Evolutionary conservation across 805 yeast genomes (phyloP).

Genomic region (Brettanomyces nanus): DNA sequence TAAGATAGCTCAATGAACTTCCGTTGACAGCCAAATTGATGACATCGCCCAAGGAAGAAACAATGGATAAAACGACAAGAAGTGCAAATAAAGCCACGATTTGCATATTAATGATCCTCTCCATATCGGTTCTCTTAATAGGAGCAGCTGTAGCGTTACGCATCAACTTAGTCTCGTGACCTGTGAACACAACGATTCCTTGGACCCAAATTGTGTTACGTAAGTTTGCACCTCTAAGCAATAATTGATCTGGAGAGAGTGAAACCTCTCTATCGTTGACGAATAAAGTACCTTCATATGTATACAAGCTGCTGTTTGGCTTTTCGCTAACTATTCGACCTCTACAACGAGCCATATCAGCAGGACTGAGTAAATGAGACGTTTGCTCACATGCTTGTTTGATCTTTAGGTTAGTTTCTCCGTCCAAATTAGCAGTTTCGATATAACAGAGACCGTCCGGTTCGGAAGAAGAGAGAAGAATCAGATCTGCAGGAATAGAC

Average conservation of each 20-base stretch:
- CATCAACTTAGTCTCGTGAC: conserved; percentile 97
- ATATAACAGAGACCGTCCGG: conserved; percentile 97
- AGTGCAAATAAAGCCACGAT: conserved; percentile 82
- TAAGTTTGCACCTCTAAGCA: conserved; percentile 90
- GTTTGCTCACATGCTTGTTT: conserved; percentile 71
- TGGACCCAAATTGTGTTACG: conserved; percentile 94
- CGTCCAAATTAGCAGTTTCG: conserved; percentile 96
- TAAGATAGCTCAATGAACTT: conserved; percentile 51
- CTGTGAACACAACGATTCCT: conserved; percentile 91
- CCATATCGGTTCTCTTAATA: conserved; percentile 94
- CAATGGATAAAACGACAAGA: conserved; percentile 62
- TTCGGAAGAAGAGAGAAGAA: conserved; percentile 83
- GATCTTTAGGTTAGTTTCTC: conserved; percentile 93
- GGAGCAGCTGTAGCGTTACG: conserved; percentile 99
- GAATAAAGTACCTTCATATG: conserved; percentile 82
- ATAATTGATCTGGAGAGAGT: conserved; percentile 80
- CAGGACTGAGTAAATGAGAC: conserved; percentile 57
- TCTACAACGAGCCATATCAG: conserved; percentile 41
- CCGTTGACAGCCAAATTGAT: conserved; percentile 52
- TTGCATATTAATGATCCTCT: conserved; percentile 87
- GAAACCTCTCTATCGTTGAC: conserved; percentile 57
- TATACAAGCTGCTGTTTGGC: conserved; percentile 89
- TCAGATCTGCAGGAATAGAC: conserved; percentile 88
- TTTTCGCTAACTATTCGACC: conserved; percentile 75
- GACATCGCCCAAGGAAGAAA: conserved; percentile 86